Evolutionary conservation across 2,329 filamentous ascomycete species (phyloP), one percentile per base, ranked within the genome.

Genomic region (Aspergillus sp.): DNA sequence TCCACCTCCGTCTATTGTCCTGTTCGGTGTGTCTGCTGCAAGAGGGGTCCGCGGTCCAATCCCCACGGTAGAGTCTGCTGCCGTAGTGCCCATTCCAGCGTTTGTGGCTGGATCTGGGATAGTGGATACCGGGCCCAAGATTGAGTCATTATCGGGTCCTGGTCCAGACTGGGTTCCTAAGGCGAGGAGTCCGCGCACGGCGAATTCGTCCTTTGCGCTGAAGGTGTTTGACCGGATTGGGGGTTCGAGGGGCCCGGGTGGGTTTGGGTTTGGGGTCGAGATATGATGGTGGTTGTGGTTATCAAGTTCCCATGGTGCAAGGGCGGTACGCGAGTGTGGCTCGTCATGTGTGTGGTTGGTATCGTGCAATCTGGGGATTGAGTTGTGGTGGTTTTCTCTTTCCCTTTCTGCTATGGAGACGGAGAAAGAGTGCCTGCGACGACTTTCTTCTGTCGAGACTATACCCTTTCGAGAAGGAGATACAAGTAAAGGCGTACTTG

Each of bases 161-260:
- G 27, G 27, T 31, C 35, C 39, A n/a, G 53, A 19, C n/a, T 52
- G 31, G 3, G 61, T 61, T 6, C 68, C 68, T 15, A 69, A 47
- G 15, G 68, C 68, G 21, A 70, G 45, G 19, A 70, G 50, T 2
- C 68, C 66, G 14, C 61, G 64, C 3, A 70, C 63, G 3, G 67
- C 67, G 5, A 62, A 66, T 45, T 68, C 66, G 57, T 70, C 66
- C 5, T 65, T 67, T 17, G 66, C 63, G 23, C 59, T 68, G 35
- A 68, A 58, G 17, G 45, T n/a, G 15, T 23, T 9, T 43, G 52
- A 33, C 33, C 21, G 25, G n/a, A 58, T 37, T 9, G 51, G 50
- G 19, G 50, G 27, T 40, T 54, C 46, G 6, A 50, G 43, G 1
- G 51, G 21, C 7, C 31, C 49, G 9, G 47, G 41, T 6, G 17